Evolutionary conservation across 352 stramenopile genomes (phyloP), one percentile per base, ranked within the genome.

Genomic region (Stramenopiles sp.): DNA sequence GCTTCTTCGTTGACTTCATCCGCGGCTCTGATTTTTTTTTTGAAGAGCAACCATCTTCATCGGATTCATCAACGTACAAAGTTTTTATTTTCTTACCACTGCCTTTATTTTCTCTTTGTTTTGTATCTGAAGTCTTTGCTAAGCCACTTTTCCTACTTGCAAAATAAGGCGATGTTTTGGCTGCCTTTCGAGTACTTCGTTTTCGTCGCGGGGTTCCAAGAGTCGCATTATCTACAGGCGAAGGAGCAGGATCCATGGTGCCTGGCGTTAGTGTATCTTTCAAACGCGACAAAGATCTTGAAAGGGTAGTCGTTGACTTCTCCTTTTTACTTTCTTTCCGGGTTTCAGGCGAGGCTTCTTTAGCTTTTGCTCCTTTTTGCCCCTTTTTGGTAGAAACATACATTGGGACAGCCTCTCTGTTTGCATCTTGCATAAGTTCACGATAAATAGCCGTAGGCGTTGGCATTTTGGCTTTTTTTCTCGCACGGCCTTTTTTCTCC

Each of bases 1-100:
- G 31, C n/a, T 44, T 80, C 75, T 30, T 83, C 80, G 22, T 82
- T 81, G 0, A 67, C 75, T 22, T 84, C 83, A 30, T 81, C 80
- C 33, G 84, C 81, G 7, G 4, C 82, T 81, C 30, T 75, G 4
- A 80, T 80, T 67, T 80, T 83, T 83, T 82, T 67, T 32, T 81
- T 30, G 30, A 31, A 71, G 81, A 67, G 81, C 84, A 83, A 8
- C 25, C 81, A 7, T 83, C 82, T 76, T 81, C 80, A 32, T 67
- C 76, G 30, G 32, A 83, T 33, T 81, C 32, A 39, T 76, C 80
- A 14, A 78, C 14, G 31, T 78, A 78, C 22, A 71, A 71, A 25
- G 22, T 71, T 27, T 71, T 22, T 71, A 27, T 25, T 71, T n/a
- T n/a, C n/a, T n/a, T n/a, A 55, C 4, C 71, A 78, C 30, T 78